Base-by-base conservation (phyloP, 805 yeast genomes). In the Starmerella stigmatis region DNA sequence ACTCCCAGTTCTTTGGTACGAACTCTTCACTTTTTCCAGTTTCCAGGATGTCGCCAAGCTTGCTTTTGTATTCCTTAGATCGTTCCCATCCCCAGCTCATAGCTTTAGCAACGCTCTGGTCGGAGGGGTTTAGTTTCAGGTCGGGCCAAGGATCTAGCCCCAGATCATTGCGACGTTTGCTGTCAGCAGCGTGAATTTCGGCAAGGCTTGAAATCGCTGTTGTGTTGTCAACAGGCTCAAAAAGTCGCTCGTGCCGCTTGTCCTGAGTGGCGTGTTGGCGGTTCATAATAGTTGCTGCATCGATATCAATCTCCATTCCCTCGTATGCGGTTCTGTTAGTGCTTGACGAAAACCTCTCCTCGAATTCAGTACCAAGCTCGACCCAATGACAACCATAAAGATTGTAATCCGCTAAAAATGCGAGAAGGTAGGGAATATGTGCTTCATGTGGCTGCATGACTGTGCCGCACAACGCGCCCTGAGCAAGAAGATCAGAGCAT, bases 321-420 rank as follows among this genome's bases (percentile, higher is more conserved):
- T 80, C 69, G 47, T 75, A 67, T 0, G 86, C 81, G 43, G 77
- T 73, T 47, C 29, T 8, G 1, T 11, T 32, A 9, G 17, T 11
- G 8, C 16, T 35, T 13, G 16, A 16, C 15, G 22, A 8, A 4
- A 5, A 5, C 12, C 39, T 13, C 52, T 36, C 28, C 22, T 25
- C 2, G 17, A 9, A 13, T 2, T 13, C 17, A 19, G 20, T 41
- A 30, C 25, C 46, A 1, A 79, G 46, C 15, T 70, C 64, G 19
- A 88, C 48, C 89, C 94, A 84, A 5, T 79, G 78, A 61, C 96
- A 84, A 1, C 95, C 94, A 58, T 72, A 84, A 25, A 89, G 62
- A 57, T 89, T 88, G 62, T 72, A 86, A 58, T 92, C 98, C 0
- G 82, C 69, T 22, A 85, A 60, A 57, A 89, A 86, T 57, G 92